A percentile compares a stretch with the other conserved stretches of the same genome.
Conservation (phyloP, 805 yeast genomes). For the Zygosaccharomyces siamensis region DNA sequence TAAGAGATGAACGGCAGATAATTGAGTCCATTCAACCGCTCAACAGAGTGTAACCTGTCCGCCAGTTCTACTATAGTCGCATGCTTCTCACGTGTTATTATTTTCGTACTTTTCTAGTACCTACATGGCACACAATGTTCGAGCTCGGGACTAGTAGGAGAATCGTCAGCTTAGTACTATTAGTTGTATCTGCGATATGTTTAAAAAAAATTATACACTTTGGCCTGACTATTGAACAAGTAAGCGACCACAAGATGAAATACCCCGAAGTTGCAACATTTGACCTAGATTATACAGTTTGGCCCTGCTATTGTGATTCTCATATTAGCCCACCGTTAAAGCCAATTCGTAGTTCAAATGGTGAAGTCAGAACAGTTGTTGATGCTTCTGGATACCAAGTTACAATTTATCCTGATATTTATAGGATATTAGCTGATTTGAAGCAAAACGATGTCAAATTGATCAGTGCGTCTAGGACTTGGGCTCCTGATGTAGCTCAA, state of each 20-base stretch:
- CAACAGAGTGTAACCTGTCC: too few species aligned
- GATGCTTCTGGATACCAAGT: slow-evolving; percentile 47
- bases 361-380: slow-evolving; percentile 30
- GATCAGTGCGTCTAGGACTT: slow-evolving; percentile 75
- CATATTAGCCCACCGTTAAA: slow-evolving; percentile 34
- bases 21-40: too few species aligned
- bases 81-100: neutral
- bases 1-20: too few species aligned
- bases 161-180: neutral
- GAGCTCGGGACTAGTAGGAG: neutral
- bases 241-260: slow-evolving; percentile 4
- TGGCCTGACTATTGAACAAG: neutral
- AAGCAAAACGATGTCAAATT: slow-evolving; percentile 44
- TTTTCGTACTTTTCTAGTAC: too few species aligned
- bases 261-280: slow-evolving; percentile 37
- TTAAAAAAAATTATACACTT: neutral
- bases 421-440: slow-evolving; percentile 53
- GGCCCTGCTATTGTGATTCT: slow-evolving; percentile 39
- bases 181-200: neutral
- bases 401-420: slow-evolving; percentile 63
- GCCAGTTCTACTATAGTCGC: too few species aligned
- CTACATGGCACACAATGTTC: neutral
- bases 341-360: slow-evolving; percentile 23
- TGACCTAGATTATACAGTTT: slow-evolving; percentile 36
- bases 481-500: slow-evolving; percentile 71